Base-by-base conservation (phyloP, 1,284 basidiomycete species). In the Sporisorium scitamineum region DNA sequence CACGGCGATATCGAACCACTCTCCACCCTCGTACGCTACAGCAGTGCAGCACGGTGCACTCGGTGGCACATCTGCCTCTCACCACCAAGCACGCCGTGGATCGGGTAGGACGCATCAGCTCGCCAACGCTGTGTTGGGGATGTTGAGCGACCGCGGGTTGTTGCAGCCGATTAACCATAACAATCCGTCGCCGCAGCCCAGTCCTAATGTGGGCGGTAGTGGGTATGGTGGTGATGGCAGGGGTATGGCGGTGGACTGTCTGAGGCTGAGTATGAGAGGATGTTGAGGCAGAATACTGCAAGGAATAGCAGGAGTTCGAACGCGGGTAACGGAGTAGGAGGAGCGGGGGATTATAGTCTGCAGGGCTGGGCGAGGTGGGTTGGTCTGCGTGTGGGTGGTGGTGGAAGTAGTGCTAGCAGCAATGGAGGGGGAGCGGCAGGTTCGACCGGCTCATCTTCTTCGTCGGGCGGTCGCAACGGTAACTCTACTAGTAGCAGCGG, bases 101-200 rank as follows among this genome's bases (percentile, higher is more conserved):
- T 73, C 72, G 7, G 78, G 79, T 10, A 45, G 79, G 4, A 80
- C 70, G 22, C 76, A 79, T 50, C 54, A 67, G 39, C 39, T 82
- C 13, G 80, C 79, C 55, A 82, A 77, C 27, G 74, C 78, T 2
- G 72, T 82, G n/a, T 54, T 80, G 8, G 77, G 79, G n/a, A 80
- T 73, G 66, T 50, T 82, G 31, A 68, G 72, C 29, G 80, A 81
- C 13, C 62, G 80, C 8, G 80, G 80, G 2, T 50, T 81, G 10
- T 45, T 81, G 27, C 72, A 73, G 47, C 73, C 80, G 0, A 54
- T 80, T 34, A 70, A 66, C 42, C 72, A 56, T 27, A 63, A 26
- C 45, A 70, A 75, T 24, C 72, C 72, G 7, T 67, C 63, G 1
- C 72, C 72, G 10, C 62, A 63, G 26, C 72, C 67, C 3, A 63